Conservation (phyloP, 2,329 filamentous ascomycete species). For the Epichloe scottii region DNA sequence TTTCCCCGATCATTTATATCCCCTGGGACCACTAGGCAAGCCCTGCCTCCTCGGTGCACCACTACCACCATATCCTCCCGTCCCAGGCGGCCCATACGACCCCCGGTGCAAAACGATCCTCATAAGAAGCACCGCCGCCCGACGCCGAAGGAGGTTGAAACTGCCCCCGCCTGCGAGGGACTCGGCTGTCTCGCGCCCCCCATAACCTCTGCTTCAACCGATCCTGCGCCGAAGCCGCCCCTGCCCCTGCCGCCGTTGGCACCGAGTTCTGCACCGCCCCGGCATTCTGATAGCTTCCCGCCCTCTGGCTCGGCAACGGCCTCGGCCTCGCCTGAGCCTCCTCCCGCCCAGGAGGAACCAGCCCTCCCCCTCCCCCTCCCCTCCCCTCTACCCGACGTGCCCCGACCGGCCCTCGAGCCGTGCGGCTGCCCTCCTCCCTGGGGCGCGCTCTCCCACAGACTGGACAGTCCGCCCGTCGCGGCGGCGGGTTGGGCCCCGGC, state of each 20-base stretch:
- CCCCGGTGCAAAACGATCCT: slow-evolving; percentile 34
- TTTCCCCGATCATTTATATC: slow-evolving; percentile 18
- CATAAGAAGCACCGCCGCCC: slow-evolving; percentile 22
- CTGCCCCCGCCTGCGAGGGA: slow-evolving; percentile 31
- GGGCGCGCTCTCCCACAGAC: slow-evolving; percentile 41
- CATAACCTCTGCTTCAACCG: slow-evolving; percentile 70
- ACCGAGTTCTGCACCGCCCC: neutral
- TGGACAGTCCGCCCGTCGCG: slow-evolving; percentile 30
- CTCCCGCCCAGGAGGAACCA: slow-evolving; percentile 11
- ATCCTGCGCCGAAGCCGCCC: slow-evolving; percentile 58
- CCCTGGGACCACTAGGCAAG: slow-evolving; percentile 33
- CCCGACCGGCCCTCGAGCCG: slow-evolving; percentile 33
- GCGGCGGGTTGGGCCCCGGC: slow-evolving; percentile 10
- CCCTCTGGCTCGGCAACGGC: slow-evolving; percentile 59
- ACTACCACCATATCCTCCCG: slow-evolving; percentile 24
- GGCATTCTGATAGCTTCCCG: slow-evolving; percentile 58
- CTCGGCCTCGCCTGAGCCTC: slow-evolving; percentile 31
- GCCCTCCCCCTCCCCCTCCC: slow-evolving; percentile 9
- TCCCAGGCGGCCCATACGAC: slow-evolving; percentile 28
- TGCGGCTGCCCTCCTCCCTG: slow-evolving; percentile 20
- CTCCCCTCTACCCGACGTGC: slow-evolving; percentile 13
- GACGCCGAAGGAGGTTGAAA: slow-evolving; percentile 30
- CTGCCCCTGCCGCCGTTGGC: neutral
- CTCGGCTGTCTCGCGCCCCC: slow-evolving; percentile 46
- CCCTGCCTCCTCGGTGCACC: slow-evolving; percentile 25